These are phyloP conservation scores for Pichia insulana DNA, from an alignment of 805 yeast genomes.

Conservation along the genomic window DNA sequence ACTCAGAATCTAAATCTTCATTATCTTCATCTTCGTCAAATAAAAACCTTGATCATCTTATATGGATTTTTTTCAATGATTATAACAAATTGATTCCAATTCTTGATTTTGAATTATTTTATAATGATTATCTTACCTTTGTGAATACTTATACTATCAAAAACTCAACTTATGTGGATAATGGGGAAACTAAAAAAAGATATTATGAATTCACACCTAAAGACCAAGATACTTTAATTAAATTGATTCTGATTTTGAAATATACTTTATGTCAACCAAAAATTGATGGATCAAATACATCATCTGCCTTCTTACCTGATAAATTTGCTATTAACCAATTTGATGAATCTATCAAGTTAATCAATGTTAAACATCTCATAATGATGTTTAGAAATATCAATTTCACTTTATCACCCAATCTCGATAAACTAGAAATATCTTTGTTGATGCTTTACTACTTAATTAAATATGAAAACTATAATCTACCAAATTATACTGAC, in stretches of 20 bases:
- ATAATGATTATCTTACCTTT: conserved; percentile 44
- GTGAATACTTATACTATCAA: conserved; percentile 30
- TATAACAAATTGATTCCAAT: conserved; percentile 48
- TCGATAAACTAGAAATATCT: conserved; percentile 42
- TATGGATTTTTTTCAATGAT: conserved; percentile 41
- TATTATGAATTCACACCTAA: conserved; percentile 26
- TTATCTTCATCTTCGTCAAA: conserved; percentile 16
- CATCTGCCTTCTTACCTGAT: conserved; percentile 20
- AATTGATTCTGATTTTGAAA: conserved; percentile 46
- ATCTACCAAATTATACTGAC: conserved; percentile 11
- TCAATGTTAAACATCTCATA: conserved; percentile 32
- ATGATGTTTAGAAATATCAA: conserved; percentile 40
- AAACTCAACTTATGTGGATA: conserved; percentile 30
- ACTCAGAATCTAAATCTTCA: conserved; percentile 7
- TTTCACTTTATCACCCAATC: conserved; percentile 35
- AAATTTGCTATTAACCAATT: conserved; percentile 22
- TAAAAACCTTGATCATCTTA: conserved; percentile 35
- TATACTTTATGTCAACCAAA: conserved; percentile 36
- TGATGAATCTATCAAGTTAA: conserved; percentile 26
- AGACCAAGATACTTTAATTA: conserved; percentile 35
- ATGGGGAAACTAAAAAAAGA: conserved; percentile 33
- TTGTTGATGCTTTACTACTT: conserved; percentile 41
- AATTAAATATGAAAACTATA: conserved; percentile 29
- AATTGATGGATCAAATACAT: conserved; percentile 8
- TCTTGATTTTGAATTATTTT: conserved; percentile 44